Evolutionary conservation across 176 grass and related monocot genomes (phyloP).

Genomic region (Oryza officinalis): DNA sequence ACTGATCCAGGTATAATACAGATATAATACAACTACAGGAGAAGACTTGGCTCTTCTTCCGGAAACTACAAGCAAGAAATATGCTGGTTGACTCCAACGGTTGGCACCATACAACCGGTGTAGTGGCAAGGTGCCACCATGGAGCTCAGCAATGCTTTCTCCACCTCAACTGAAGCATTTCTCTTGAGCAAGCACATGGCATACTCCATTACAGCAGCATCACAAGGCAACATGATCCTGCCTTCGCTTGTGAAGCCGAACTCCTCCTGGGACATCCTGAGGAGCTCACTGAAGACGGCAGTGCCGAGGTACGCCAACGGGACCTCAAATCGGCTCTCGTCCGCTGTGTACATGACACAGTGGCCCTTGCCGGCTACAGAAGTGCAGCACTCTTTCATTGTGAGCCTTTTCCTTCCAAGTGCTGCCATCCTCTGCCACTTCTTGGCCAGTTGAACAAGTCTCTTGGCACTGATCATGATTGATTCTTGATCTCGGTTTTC

Average conservation of each 20-base stretch:
- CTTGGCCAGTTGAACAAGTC: background rate
- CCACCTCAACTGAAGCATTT: slow-evolving; percentile 39
- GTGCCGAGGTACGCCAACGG: slow-evolving; percentile 41
- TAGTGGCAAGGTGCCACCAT: slow-evolving; percentile 18
- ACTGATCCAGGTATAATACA: background rate
- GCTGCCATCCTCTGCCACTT: slow-evolving; percentile 39
- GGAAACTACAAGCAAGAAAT: slow-evolving; percentile 16
- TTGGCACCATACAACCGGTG: background rate
- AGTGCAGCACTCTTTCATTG: slow-evolving; percentile 3
- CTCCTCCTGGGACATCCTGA: slow-evolving; percentile 45
- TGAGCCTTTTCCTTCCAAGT: slow-evolving; percentile 46
- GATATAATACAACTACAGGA: background rate
- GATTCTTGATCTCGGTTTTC: background rate
- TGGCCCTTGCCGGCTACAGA: slow-evolving; percentile 40
- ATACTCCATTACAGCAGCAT: slow-evolving; percentile 50
- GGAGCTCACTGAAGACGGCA: slow-evolving; percentile 39
- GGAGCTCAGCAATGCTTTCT: slow-evolving; percentile 48
- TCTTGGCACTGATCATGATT: background rate
- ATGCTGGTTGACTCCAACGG: background rate
- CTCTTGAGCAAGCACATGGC: slow-evolving; percentile 41
- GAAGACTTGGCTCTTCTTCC: background rate
- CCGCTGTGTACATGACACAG: slow-evolving; percentile 40
- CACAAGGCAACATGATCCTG: slow-evolving; percentile 49
- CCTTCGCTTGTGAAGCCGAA: slow-evolving; percentile 30
- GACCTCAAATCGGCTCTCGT: slow-evolving; percentile 44